Conservation (phyloP, 192 early-diverging fungal genomes). For the Jimgerdemannia flammicorona region DNA sequence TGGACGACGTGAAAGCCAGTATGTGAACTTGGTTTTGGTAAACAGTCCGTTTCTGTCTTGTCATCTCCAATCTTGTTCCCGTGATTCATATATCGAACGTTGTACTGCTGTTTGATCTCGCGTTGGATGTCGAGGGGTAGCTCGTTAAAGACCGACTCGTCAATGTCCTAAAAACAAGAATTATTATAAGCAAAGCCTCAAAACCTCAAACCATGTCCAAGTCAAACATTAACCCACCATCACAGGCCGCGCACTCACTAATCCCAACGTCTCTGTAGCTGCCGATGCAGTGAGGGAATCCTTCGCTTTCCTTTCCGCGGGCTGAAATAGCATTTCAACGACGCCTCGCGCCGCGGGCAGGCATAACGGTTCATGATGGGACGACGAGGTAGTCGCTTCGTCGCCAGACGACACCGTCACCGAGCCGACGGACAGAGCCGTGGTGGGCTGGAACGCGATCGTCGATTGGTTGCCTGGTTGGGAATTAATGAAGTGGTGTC, state of each 20-base stretch:
- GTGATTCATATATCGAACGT: slow-evolving; percentile 9
- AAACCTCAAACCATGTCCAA: no score
- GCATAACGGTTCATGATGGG: neutral
- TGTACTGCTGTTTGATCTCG: slow-evolving; percentile 22
- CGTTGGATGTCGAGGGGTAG: slow-evolving; percentile 35
- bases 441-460: neutral
- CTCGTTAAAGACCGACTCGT: slow-evolving; percentile 24
- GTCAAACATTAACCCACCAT: neutral
- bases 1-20: neutral
- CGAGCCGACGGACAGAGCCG: neutral
- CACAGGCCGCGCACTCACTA: neutral
- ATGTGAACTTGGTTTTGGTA: neutral
- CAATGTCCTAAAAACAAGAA: slow-evolving; percentile 14
- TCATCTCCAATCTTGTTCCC: neutral
- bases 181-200: no score
- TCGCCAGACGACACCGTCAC: neutral
- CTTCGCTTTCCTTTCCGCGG: neutral
- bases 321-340: neutral
- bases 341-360: neutral
- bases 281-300: neutral
- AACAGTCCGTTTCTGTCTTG: neutral
- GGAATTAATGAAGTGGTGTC: no score
- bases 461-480: neutral
- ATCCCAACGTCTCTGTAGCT: neutral
- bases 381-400: neutral